Evolutionary conservation across 306 rosid species (phyloP).

Genomic region (Castanospermum australe): DNA sequence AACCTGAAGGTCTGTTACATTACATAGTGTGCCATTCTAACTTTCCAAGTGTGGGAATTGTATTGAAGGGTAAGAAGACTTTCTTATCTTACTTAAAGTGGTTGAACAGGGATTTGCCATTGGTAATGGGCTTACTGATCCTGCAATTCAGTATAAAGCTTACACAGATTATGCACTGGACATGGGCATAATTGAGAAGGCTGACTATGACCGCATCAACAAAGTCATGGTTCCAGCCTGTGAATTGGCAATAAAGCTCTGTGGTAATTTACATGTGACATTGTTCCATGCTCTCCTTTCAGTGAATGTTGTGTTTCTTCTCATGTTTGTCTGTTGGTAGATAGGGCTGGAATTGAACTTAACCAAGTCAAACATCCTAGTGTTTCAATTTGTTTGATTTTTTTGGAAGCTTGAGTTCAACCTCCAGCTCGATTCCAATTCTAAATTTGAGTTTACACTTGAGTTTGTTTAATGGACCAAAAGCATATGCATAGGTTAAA

Average conservation of each 20-base stretch:
- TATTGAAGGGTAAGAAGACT: background rate
- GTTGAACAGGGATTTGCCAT: constrained; percentile 92
- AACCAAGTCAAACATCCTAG: background rate
- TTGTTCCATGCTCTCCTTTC: constrained; percentile 11
- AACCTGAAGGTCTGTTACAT: constrained; percentile 70
- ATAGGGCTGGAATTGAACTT: background rate
- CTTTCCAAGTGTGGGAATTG: background rate
- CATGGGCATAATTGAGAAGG: constrained; percentile 67
- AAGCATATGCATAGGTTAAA: background rate
- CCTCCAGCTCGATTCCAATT: background rate
- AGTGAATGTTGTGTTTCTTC: background rate
- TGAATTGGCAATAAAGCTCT: constrained; percentile 76
- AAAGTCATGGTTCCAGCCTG: constrained; percentile 73
- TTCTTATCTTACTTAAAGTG: constrained; percentile 27
- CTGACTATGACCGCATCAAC: constrained; percentile 65
- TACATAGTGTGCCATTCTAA: background rate
- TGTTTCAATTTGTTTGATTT: background rate
- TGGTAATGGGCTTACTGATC: constrained; percentile 97
- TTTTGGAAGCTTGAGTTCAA: background rate
- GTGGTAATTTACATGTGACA: constrained; percentile 58
- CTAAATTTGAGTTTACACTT: background rate
- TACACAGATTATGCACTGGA: constrained; percentile 90
- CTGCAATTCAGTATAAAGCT: constrained; percentile 88
- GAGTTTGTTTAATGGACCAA: background rate
- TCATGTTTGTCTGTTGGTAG: background rate